These are phyloP conservation scores for Fusarium pseudoanthophilum DNA, from an alignment of 2,329 filamentous ascomycete species.

Conservation along the genomic window DNA sequence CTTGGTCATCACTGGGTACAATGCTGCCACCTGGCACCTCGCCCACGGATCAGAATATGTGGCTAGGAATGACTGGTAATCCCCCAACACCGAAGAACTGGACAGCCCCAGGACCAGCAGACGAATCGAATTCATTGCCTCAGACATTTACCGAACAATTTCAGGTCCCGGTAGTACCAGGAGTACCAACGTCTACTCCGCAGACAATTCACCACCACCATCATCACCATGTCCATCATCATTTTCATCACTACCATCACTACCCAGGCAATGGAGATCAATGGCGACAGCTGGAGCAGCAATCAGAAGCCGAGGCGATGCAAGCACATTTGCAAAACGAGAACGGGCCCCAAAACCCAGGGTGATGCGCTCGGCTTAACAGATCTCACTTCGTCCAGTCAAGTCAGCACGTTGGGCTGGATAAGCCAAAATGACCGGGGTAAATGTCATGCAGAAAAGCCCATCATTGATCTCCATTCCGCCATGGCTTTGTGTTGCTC, in stretches of 20 bases:
- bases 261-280: slow-evolving; percentile 20
- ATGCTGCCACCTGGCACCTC: slow-evolving; percentile 25
- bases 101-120: slow-evolving; percentile 8
- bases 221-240: slow-evolving; percentile 37
- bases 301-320: slow-evolving; percentile 35
- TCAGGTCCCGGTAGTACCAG: slow-evolving; percentile 10
- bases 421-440: neutral
- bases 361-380: neutral
- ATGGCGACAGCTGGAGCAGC: slow-evolving; percentile 31
- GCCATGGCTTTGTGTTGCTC: neutral
- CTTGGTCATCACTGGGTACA: slow-evolving; percentile 30
- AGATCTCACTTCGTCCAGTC: neutral
- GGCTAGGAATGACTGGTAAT: slow-evolving; percentile 18
- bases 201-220: slow-evolving; percentile 34
- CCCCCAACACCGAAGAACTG: slow-evolving; percentile 25
- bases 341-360: slow-evolving; percentile 13
- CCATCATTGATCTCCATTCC: neutral
- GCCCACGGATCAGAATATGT: slow-evolving; percentile 16
- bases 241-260: slow-evolving; percentile 40
- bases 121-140: slow-evolving; percentile 3
- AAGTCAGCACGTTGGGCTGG: neutral
- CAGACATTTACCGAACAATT: slow-evolving; percentile 27
- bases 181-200: slow-evolving; percentile 4
- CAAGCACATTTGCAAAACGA: slow-evolving; percentile 23
- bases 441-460: too few relatives aligned